Evolutionary conservation across 306 rosid genomes (phyloP).

Genomic region (Herpetospermum pedunculosum): DNA sequence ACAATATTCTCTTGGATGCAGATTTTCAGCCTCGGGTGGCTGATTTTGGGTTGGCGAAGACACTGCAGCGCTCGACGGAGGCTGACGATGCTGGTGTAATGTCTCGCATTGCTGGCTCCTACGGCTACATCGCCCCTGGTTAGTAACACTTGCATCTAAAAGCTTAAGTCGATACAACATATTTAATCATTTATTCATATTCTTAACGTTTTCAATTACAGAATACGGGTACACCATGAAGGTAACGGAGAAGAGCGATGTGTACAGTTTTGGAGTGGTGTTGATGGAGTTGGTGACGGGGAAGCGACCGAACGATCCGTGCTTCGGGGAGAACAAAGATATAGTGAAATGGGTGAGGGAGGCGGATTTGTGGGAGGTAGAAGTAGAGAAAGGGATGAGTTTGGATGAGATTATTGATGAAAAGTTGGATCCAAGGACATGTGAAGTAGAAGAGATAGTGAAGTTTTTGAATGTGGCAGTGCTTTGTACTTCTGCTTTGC

Average conservation of each 20-base stretch:
- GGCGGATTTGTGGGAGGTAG: slow-evolving; percentile 19
- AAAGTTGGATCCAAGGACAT: slow-evolving; percentile 25
- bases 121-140: slow-evolving; percentile 71
- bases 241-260: slow-evolving; percentile 73
- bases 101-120: slow-evolving; percentile 70
- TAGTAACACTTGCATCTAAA: neutral
- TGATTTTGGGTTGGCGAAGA: slow-evolving; percentile 79
- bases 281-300: slow-evolving; percentile 61
- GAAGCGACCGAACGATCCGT: slow-evolving; percentile 62
- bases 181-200: neutral
- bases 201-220: neutral
- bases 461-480: slow-evolving; percentile 59
- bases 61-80: slow-evolving; percentile 21
- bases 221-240: slow-evolving; percentile 58
- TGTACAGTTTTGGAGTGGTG: slow-evolving; percentile 75
- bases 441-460: slow-evolving; percentile 39
- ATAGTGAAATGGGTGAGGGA: slow-evolving; percentile 68
- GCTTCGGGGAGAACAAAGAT: slow-evolving; percentile 60
- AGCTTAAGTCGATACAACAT: neutral
- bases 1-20: slow-evolving; percentile 56
- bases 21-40: slow-evolving; percentile 56
- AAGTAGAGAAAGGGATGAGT: neutral
- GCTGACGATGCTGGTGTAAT: slow-evolving; percentile 17
- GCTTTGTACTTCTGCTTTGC: slow-evolving; percentile 54
- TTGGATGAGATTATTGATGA: slow-evolving; percentile 39